Evolutionary conservation across 2,329 filamentous ascomycete genomes (phyloP), one percentile per base, ranked within the genome.

Genomic region (Cladosporium velox): DNA sequence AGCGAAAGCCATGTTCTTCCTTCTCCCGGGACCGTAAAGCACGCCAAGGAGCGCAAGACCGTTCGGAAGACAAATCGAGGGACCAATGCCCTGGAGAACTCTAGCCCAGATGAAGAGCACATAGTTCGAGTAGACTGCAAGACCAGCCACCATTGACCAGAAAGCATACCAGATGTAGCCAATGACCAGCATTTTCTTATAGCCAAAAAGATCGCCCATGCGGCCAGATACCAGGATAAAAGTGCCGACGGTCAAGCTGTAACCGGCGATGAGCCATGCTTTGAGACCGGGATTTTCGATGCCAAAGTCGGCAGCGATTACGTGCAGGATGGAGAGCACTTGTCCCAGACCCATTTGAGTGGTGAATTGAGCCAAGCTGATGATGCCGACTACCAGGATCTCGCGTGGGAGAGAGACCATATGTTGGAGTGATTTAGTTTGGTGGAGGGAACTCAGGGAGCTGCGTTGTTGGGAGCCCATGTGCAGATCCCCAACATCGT

Each of bases 141-240:
- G 74, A 14, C 79, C 79, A 44, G 77, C 76, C 44, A 81, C 72
- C 21, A 76, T 69, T 38, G 77, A 79, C 79, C 79, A 82, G 4
- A 80, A 64, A 7, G 74, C 77, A n/a, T 78, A 76, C 74, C 78
- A 81, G 34, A 72, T 68, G 64, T 77, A 81, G 2, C 80, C 80
- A 54, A 80, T 73, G 35, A 77, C 72, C 28, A 80, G 76, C 67
- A 81, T 74, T 7, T 74, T 74, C 70, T 80, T 80, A 74, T 81
- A 77, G 12, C 80, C 80, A 52, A 81, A 75, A 4, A 79, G 73
- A 64, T 82, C 80, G n/a, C 80, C 80, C 6, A 81, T 66, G 15
- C 79, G 75, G 14, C 80, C 80, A 21, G 78, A 77, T 28, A 81
- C 77, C 38, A 82, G 75, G 65, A 82, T 82, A 68, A 81, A 81